Evolutionary conservation across 179 eudicot genomes (phyloP), one percentile per base, ranked within the genome.

Genomic region (Patellifolia procumbens): DNA sequence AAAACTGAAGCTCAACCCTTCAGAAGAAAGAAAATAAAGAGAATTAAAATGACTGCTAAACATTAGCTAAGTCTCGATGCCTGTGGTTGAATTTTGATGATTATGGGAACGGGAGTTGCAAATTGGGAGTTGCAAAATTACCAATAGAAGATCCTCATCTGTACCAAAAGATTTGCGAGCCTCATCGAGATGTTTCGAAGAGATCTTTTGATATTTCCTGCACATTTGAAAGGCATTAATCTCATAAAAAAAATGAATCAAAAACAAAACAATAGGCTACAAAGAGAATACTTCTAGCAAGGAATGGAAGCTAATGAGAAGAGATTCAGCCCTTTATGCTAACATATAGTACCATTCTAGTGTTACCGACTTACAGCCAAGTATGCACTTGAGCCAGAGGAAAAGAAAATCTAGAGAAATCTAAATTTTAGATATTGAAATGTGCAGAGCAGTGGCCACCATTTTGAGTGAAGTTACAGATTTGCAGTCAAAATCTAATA

Each of bases 111-210:
- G n/a, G n/a, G n/a, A n/a, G n/a, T n/a, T n/a, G n/a, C n/a, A n/a
- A n/a, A n/a, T n/a, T n/a, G n/a, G 10, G 39, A 56, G 46, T 64
- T 22, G 1, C 15, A 31, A 68, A 37, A 34, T 86, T 90, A 96
- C 99, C 94, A 96, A 73, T 43, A 96, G 90, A 80, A 96, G 87
- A 85, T 96, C 99, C 80, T 96, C 99, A 74, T 96, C 99, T 34
- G 99, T 96, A 45, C 99, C 99, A 81, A 93, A 96, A 43, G 99
- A 91, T 81, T 93, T 96, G 79, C 97, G 98, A 74, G 99, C 98
- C 75, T 90, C 89, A 55, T 96, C 89, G 31, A 96, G 82, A 80
- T 88, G 86, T 80, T 83, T 83, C 43, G 91, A 86, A 59, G 93
- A 75, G 67, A 96, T 67, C 77, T 84, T 89, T 80, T 84, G 87